Base-by-base conservation (phyloP, 2,329 filamentous ascomycete species). In the Colletotrichum limetticola region DNA sequence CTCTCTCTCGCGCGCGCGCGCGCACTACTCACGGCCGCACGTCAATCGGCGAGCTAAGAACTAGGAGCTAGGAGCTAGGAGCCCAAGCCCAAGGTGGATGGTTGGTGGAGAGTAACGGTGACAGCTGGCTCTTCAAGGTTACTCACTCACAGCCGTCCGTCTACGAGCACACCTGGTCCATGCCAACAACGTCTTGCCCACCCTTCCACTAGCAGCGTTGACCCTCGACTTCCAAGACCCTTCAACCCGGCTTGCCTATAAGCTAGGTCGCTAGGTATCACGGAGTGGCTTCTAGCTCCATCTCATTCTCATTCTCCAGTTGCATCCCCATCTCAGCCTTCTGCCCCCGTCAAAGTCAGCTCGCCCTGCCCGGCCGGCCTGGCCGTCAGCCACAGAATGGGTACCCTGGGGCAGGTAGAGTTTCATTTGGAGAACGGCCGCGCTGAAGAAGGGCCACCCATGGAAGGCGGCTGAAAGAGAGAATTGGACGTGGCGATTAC, bases 291-390 rank as follows among this genome's bases (percentile, higher is more conserved):
- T 28, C 62, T 22, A 58, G 66, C 32, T 56, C 49, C 30, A 26
- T 65, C 59, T 49, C 37, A 24, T 16, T 69, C 35, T 16, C 52
- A 22, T 32, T 53, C 19, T 68, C 26, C 60, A 64, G 59, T 28
- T 59, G 52, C 46, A 64, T 35, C 30, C 57, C 60, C 49, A 71
- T 56, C 56, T 71, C 67, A 58, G 60, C 58, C 24, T 24, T n/a
- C 53, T 26, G n/a, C 58, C 37, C 30, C 49, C 53, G 52, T 24
- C 26, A 55, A 55, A 42, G 60, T 64, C 55, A 60, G 53, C 53
- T 59, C 66, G 59, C 69, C 69, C 63, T 72, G 69, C 42, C 69
- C 66, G 53, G 22, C 59, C 66, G 66, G 66, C n/a, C 53, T 55
- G 70, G 42, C 70, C 66, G 66, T 56, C 59, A 72, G 66, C 59